These are phyloP conservation scores for Sporisorium sorghi DNA, from an alignment of 1,284 basidiomycete species.

Conservation along the genomic window DNA sequence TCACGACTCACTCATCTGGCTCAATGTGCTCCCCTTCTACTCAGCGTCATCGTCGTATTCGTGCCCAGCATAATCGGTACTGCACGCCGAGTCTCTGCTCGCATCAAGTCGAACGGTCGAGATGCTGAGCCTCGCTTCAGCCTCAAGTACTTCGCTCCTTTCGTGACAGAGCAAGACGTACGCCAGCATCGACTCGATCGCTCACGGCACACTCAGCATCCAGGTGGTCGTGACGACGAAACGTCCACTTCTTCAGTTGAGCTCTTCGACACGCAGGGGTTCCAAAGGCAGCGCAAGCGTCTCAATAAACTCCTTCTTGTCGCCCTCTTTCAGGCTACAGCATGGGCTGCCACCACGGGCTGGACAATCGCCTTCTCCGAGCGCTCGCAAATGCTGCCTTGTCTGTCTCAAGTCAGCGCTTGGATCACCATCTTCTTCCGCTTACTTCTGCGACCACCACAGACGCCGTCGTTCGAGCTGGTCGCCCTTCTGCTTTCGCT, in stretches of 20 bases:
- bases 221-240: not conserved
- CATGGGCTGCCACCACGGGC: conserved; percentile 7
- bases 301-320: conserved; percentile 22
- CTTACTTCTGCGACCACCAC: conserved; percentile 26
- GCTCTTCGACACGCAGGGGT: conserved; percentile 11
- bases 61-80: not conserved
- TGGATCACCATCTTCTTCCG: conserved; percentile 30
- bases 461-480: conserved; percentile 28
- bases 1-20: conserved; percentile 4
- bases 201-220: not conserved
- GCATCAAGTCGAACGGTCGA: not conserved
- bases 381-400: not conserved
- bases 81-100: not conserved
- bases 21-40: conserved; percentile 11
- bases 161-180: conserved; percentile 38
- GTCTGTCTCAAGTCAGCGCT: conserved; percentile 5
- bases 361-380: not conserved
- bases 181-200: conserved; percentile 16
- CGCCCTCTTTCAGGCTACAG: conserved; percentile 19
- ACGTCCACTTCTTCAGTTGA: not conserved
- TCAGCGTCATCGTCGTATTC: conserved; percentile 3
- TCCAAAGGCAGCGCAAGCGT: conserved; percentile 21
- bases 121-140: not conserved
- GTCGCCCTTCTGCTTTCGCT: conserved; percentile 21
- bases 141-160: conserved; percentile 30